phyloP scores from a whole-genome alignment of 441 rosid genomes.

The Rhodomyrtus psidioides region DNA sequence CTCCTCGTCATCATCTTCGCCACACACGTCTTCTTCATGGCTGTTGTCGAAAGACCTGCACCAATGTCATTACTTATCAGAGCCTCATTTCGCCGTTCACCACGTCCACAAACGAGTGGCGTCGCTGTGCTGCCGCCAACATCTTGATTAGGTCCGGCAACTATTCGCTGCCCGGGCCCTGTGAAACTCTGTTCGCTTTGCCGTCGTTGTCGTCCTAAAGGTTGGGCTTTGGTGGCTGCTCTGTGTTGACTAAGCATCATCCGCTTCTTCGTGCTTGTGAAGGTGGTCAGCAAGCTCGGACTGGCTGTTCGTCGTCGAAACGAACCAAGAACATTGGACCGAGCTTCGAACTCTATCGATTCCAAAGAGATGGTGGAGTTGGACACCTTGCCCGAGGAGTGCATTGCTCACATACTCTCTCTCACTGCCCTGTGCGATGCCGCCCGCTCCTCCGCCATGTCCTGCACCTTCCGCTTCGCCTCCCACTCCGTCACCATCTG shows the following conservation, averaged over 20 bases:
- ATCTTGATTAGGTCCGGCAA: too few species aligned
- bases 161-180: too few species aligned
- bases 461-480: background rate
- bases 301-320: background rate
- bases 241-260: background rate
- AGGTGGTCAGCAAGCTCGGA: background rate
- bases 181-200: too few species aligned
- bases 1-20: too few species aligned
- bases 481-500: slow-evolving; percentile 3
- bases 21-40: too few species aligned
- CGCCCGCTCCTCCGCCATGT: background rate
- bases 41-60: too few species aligned
- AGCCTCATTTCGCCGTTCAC: too few species aligned
- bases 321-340: background rate
- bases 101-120: too few species aligned
- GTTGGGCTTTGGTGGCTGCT: too few species aligned
- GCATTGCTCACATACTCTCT: background rate
- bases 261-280: background rate
- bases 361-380: background rate
- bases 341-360: background rate
- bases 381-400: background rate
- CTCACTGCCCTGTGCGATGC: background rate
- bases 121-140: too few species aligned
- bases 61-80: too few species aligned
- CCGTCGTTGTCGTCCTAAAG: too few species aligned